Conservation (phyloP, 148 eudicot species). For the Rhododendron williamsianum region DNA sequence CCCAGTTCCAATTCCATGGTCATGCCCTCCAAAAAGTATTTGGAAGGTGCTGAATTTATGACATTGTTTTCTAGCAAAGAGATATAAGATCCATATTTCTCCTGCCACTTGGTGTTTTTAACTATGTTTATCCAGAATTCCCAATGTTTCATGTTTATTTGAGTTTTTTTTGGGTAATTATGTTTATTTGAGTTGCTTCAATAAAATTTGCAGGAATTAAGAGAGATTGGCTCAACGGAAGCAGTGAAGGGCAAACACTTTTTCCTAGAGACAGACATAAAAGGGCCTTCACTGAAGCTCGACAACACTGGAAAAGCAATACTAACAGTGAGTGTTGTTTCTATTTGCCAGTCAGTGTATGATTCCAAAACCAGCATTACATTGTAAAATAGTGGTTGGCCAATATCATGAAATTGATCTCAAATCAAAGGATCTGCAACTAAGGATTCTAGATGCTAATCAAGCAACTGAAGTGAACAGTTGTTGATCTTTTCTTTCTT, state of each 20-base stretch:
- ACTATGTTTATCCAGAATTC: neutral
- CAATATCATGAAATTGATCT: neutral
- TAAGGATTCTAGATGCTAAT: neutral
- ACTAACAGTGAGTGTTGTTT: slow-evolving; percentile 58
- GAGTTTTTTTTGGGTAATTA: neutral
- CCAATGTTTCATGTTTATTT: neutral
- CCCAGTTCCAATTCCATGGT: neutral
- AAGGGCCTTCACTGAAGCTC: slow-evolving; percentile 81
- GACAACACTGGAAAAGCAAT: slow-evolving; percentile 89
- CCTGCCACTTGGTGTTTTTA: neutral
- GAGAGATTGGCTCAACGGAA: slow-evolving; percentile 68
- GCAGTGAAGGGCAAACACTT: slow-evolving; percentile 70
- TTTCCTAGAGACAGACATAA: slow-evolving; percentile 73
- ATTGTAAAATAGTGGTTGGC: neutral
- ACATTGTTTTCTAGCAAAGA: slow-evolving; percentile 8
- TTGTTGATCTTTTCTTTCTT: neutral
- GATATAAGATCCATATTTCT: neutral
- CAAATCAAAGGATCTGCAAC: neutral
- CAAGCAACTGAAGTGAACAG: neutral
- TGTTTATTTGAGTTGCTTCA: neutral
- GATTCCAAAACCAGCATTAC: neutral
- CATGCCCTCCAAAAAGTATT: neutral
- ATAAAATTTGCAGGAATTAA: slow-evolving; percentile 44
- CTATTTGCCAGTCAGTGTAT: neutral
- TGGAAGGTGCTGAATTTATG: neutral